Conservation (phyloP, 148 eudicot genomes). For the Vaccinium macrocarpon region DNA sequence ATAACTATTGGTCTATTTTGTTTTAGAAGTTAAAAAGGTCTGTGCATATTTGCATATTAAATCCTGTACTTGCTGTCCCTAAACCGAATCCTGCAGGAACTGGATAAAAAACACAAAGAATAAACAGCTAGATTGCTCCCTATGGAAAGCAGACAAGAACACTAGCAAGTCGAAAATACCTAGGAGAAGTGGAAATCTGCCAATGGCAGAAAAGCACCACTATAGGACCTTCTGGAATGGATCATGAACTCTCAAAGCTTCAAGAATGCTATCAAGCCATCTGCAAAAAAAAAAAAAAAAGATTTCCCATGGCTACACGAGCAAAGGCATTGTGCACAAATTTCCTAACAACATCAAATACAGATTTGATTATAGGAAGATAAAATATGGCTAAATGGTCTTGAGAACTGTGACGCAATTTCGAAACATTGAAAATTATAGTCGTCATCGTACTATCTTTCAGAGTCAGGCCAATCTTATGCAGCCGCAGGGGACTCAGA, state of each 20-base stretch:
- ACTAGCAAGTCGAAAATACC: not conserved
- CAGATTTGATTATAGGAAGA: not conserved
- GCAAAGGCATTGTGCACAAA: not conserved
- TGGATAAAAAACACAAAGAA: not conserved
- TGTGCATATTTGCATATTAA: not conserved
- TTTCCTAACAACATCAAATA: not conserved
- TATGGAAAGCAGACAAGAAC: not conserved
- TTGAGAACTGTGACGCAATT: not conserved
- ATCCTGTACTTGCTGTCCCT: not conserved
- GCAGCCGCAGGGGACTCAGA: conserved; percentile 3
- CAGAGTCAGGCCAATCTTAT: conserved; percentile 4
- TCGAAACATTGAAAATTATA: not conserved
- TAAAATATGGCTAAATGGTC: not conserved
- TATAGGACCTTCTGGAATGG: conserved; percentile 37
- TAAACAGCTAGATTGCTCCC: not conserved
- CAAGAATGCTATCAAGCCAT: conserved; percentile 78
- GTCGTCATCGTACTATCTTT: not conserved
- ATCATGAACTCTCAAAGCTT: conserved; percentile 65
- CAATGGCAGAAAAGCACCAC: not conserved
- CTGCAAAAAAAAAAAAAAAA: conserved; percentile 29
- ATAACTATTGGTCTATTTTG: not conserved
- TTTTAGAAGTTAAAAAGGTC: not conserved
- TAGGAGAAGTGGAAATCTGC: not conserved
- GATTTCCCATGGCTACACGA: not conserved
- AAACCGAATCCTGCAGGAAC: not conserved